Base-by-base conservation (phyloP, 345 rosid species). In the Eucalyptus microcorys region DNA sequence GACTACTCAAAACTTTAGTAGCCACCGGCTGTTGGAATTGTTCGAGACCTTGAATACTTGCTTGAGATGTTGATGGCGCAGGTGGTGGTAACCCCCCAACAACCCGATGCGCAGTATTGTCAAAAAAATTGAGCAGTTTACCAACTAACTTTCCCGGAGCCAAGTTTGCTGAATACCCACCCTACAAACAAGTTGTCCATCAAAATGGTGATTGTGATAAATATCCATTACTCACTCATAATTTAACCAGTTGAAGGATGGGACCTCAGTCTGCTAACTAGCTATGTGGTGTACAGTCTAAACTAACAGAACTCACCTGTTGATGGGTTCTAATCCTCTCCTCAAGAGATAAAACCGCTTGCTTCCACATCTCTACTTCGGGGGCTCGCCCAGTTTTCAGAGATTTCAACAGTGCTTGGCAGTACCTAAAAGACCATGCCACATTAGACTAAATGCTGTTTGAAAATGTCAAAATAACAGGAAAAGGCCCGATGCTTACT, bases 31-130 rank as follows among this genome's bases (percentile, higher is more conserved):
- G 95, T 49, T 92, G 90, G 92, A 90, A 83, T 71, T 93, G 93
- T 85, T 90, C 94, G 68, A 88, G 90, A 86, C 87, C 92, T 85
- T 91, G 98, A 32, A 86, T 49, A 89, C 86, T 89, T 91, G 93
- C 94, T 12, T 85, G 92, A 40, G 93, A 89, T 85, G 89, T 37
- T 87, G 95, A 91, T 88, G 96, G 96, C 32, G 68, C 90, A 52
- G 96, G 93, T 4, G 97, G 98, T 48, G 97, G 97, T 57, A 94
- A 91, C 50, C 95, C 95, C 24, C 98, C 99, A 90, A 96, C 98
- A 91, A 95, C 97, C 87, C 94, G 95, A 91, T 93, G 95, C 27
- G 98, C 97, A 55, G 98, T 96, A 87, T 93, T 95, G 90, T 96
- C 98, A 89, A 96, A 92, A 91, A 96, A 94, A 91, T 95, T 96